These are phyloP conservation scores for Candida ortonii DNA, from an alignment of 805 yeast species.

Conservation along the genomic window DNA sequence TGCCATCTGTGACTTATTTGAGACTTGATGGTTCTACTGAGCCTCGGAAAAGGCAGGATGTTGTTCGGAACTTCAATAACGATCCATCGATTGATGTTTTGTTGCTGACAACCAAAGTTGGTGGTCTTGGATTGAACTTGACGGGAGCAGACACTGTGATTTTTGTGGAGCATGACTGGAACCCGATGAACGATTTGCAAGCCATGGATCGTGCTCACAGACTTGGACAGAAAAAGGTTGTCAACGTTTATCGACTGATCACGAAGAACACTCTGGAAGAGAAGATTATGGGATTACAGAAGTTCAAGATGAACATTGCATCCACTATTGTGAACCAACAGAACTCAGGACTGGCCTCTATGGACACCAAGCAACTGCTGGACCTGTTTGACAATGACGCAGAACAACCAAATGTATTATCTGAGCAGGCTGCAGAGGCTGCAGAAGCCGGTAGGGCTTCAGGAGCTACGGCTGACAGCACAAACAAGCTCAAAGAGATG, in stretches of 20 bases:
- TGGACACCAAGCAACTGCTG: conserved; percentile 93
- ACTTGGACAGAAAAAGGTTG: conserved; percentile 96
- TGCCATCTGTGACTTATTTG: conserved; percentile 93
- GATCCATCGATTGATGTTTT: conserved; percentile 97
- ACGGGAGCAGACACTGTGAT: conserved; percentile 99
- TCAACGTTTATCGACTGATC: conserved; percentile 90
- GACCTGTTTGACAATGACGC: conserved; percentile 84
- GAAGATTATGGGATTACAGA: conserved; percentile 96
- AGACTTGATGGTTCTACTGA: conserved; percentile 93
- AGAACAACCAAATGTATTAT: conserved; percentile 21
- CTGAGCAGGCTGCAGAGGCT: conserved; percentile 25
- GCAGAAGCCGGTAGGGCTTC: conserved; percentile 19
- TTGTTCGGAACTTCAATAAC: conserved; percentile 87
- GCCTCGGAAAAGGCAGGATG: conserved; percentile 84
- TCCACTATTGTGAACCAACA: conserved; percentile 95
- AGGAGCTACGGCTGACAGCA: conserved; percentile 18
- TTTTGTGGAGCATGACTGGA: conserved; percentile 99
- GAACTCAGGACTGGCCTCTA: conserved; percentile 89
- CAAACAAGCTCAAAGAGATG: conserved; percentile 19
- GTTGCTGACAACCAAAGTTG: conserved; percentile 92
- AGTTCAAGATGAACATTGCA: conserved; percentile 96
- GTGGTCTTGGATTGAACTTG: conserved; percentile 95
- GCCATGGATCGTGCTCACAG: conserved; percentile 99
- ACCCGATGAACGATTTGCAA: conserved; percentile 98
- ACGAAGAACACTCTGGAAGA: conserved; percentile 94